Evolutionary conservation across 306 rosid species (phyloP), one percentile per base, ranked within the genome.

Genomic region (Parietaria judaica): DNA sequence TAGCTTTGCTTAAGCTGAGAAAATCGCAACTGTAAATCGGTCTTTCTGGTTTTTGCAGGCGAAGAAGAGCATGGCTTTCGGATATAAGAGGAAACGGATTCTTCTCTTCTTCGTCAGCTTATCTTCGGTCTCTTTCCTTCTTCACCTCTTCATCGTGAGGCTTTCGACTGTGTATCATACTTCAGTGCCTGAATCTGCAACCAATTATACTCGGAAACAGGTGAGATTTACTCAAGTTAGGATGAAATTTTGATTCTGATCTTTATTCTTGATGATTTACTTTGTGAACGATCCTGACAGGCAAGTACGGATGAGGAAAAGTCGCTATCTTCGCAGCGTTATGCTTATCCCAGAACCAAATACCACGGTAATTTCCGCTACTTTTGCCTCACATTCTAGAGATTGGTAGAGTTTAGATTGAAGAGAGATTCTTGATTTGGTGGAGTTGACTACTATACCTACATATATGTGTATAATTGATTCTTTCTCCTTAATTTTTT

Each of bases 41-140:
- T 23, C 31, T 23, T 23, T 2, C 31, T 23, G 31, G 31, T 23
- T 23, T 23, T 23, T 23, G 31, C 2, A 23, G 31, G 1, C 31
- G 31, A 23, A 23, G 31, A 23, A 23, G 31, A 23, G 31, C 62
- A 55, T 87, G 96, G 58, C 76, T 46, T 76, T 76, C 56, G 31
- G 77, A 69, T 80, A 91, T 4, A 88, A 80, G 86, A 83, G 84
- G 60, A 91, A 91, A 80, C 83, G 92, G 89, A 84, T 91, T 67
- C 81, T 81, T 66, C 87, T 91, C 58, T 72, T 84, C 46, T 87
- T 83, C 39, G 59, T 91, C 60, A 49, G 84, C 69, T 77, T 88
- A 65, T 91, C 98, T 47, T 69, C 85, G 71, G 86, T 78, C 7
- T 85, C 98, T 58, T 69, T 91, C 61, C 65, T 91, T 51, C 69